Evolutionary conservation across 2,329 filamentous ascomycete genomes (phyloP).

Genomic region (Monosporascus sp.): DNA sequence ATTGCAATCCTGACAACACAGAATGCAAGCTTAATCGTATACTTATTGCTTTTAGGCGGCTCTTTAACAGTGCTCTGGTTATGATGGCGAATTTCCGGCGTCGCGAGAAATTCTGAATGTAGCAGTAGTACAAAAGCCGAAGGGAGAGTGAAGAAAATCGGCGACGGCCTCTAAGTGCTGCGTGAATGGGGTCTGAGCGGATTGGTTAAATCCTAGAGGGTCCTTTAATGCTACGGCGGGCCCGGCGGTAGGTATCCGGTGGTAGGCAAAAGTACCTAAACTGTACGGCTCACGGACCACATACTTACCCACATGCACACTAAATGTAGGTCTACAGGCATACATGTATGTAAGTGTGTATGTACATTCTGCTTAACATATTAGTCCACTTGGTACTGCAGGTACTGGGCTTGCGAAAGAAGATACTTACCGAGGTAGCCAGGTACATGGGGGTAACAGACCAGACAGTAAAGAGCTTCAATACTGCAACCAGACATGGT

Average conservation of each 20-base stretch:
- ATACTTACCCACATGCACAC: background rate
- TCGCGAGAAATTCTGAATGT: background rate
- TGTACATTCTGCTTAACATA: too few species aligned
- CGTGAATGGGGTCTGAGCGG: background rate
- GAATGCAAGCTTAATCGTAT: conserved; percentile 3
- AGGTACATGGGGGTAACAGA: background rate
- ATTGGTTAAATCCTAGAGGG: background rate
- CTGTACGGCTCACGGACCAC: background rate
- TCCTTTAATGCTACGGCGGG: background rate
- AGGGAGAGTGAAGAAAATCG: background rate
- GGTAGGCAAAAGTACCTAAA: background rate
- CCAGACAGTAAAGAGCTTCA: background rate
- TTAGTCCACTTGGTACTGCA: too few species aligned
- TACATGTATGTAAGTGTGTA: too few species aligned
- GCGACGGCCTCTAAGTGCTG: background rate
- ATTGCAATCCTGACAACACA: conserved; percentile 15
- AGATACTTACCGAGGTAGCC: too few species aligned
- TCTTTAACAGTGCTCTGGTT: background rate
- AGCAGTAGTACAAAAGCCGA: background rate
- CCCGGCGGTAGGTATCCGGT: background rate
- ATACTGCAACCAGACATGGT: too few species aligned
- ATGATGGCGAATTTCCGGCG: background rate
- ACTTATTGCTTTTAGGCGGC: background rate
- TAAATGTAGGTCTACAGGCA: too few species aligned
- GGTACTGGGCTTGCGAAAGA: too few species aligned